Base-by-base conservation (phyloP, 495 filamentous ascomycete species). In the Podospora pseudoanserina region DNA sequence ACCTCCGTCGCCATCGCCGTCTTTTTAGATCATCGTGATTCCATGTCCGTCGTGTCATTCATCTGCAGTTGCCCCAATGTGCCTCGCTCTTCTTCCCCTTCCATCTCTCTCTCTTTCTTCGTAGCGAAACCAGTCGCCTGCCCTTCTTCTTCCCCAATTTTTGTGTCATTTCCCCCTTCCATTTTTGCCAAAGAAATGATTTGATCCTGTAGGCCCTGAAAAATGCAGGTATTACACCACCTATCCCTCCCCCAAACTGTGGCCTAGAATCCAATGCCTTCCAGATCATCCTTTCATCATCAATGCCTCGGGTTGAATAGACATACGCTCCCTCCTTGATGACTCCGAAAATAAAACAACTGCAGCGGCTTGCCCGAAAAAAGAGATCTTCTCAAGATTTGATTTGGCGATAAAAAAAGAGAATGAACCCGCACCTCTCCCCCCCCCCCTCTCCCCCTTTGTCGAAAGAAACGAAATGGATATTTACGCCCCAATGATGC, bases 401-500 rank as follows among this genome's bases (percentile, higher is more conserved):
- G 5, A 6, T 65, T 49, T 44, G 60, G 16, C 7, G 54, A 67
- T 62, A 27, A 63, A 67, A 58, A 66, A 55, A 6, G 32, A 63
- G 32, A 55, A 68, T 6, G 28, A 49, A 49, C 60, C 39, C 62
- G 67, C 27, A 44, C 16, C 27, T 30, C 61, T 61, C 32, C 64
- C 66, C 53, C 32, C 64, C 66, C 53, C 23, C 16, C 16, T n/a
- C 61, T 60, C 32, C 64, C 66, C 53, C 23, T 49, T 32, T 32
- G 7, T n/a, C 19, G 26, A 56, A 19, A 60, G 9, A 23, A 57
- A 67, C 68, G 56, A 69, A 67, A 64, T 54, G 68, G 65, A 72
- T 75, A 70, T 73, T 70, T 76, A 66, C 71, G 73, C 73, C 74
- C 70, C 70, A 72, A 63, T 75, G 68, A 77, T 77, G 73, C 75